phyloP scores from a whole-genome alignment of 352 stramenopile species.

The Phytophthora boehmeriae region DNA sequence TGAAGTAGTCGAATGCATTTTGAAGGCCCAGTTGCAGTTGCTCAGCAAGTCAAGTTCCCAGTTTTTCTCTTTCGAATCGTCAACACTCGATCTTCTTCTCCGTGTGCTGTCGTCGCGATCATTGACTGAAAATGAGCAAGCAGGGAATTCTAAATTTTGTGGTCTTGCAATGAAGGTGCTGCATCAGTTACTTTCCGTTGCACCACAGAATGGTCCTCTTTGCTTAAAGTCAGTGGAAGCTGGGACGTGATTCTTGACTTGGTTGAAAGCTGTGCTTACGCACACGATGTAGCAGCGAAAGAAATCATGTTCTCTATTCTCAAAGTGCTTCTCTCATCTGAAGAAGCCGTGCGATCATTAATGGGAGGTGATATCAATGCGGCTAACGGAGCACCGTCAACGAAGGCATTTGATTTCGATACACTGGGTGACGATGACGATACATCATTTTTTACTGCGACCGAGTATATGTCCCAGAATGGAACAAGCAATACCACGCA shows the following conservation, averaged over 20 bases:
- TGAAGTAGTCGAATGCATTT: slow-evolving; percentile 75
- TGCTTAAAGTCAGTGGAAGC: slow-evolving; percentile 50
- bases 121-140: slow-evolving; percentile 13
- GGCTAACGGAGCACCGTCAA: slow-evolving; percentile 7
- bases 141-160: slow-evolving; percentile 25
- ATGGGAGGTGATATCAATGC: slow-evolving; percentile 15
- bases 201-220: slow-evolving; percentile 55
- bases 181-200: slow-evolving; percentile 40
- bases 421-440: slow-evolving; percentile 51
- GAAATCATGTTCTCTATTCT: slow-evolving; percentile 63
- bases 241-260: slow-evolving; percentile 57
- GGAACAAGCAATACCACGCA: slow-evolving; percentile 35
- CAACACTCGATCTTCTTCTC: slow-evolving; percentile 65
- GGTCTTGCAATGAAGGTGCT: slow-evolving; percentile 45
- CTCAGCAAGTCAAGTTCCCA: slow-evolving; percentile 78
- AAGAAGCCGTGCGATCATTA: slow-evolving; percentile 55
- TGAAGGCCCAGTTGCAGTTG: slow-evolving; percentile 67
- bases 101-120: slow-evolving; percentile 26
- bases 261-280: slow-evolving; percentile 48
- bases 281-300: slow-evolving; percentile 46
- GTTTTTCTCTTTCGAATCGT: slow-evolving; percentile 81
- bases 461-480: slow-evolving; percentile 53
- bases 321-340: slow-evolving; percentile 51
- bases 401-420: slow-evolving; percentile 44
- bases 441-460: slow-evolving; percentile 57